phyloP scores from a whole-genome alignment of 2,329 filamentous ascomycete genomes.

The Lecanicillium sp. region DNA sequence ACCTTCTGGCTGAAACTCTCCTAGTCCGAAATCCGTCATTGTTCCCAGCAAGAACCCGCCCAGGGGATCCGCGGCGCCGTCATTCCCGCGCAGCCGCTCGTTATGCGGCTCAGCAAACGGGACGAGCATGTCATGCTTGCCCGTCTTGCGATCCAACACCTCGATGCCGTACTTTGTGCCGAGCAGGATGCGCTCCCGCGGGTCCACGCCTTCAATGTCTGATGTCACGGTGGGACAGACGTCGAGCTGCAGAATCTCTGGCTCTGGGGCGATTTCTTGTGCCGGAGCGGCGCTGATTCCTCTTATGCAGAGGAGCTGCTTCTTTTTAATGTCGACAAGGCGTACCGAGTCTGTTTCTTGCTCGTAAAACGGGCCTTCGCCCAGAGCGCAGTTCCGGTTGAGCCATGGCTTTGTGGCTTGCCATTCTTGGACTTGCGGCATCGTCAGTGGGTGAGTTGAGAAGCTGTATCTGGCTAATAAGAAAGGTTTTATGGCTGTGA shows the following conservation, averaged over 20 bases:
- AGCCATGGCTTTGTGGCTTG: constrained; percentile 47
- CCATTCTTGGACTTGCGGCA: constrained; percentile 39
- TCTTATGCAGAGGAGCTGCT: constrained; percentile 39
- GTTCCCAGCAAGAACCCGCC: constrained; percentile 79
- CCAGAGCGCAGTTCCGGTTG: constrained; percentile 53
- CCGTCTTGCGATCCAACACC: constrained; percentile 58
- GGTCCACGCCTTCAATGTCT: constrained; percentile 62
- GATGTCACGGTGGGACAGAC: constrained; percentile 59
- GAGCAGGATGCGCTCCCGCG: constrained; percentile 59
- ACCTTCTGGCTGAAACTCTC: constrained; percentile 54
- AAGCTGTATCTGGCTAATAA: too few relatives aligned
- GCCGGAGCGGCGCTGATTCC: not conserved
- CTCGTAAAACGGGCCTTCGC: constrained; percentile 71
- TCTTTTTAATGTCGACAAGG: constrained; percentile 76
- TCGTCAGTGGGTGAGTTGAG: too few relatives aligned
- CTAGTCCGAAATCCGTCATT: constrained; percentile 66
- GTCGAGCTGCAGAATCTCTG: constrained; percentile 36
- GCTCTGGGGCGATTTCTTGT: not conserved
- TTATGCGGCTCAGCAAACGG: constrained; percentile 36
- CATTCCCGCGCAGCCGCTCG: constrained; percentile 62
- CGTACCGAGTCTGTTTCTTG: constrained; percentile 55
- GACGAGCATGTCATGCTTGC: constrained; percentile 43
- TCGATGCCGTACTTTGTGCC: constrained; percentile 77
- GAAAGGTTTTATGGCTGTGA: too few relatives aligned
- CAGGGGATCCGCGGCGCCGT: constrained; percentile 70